These are phyloP conservation scores for Haplosporangium sp. DNA, from an alignment of 371 early-diverging fungal species.

Conservation along the genomic window DNA sequence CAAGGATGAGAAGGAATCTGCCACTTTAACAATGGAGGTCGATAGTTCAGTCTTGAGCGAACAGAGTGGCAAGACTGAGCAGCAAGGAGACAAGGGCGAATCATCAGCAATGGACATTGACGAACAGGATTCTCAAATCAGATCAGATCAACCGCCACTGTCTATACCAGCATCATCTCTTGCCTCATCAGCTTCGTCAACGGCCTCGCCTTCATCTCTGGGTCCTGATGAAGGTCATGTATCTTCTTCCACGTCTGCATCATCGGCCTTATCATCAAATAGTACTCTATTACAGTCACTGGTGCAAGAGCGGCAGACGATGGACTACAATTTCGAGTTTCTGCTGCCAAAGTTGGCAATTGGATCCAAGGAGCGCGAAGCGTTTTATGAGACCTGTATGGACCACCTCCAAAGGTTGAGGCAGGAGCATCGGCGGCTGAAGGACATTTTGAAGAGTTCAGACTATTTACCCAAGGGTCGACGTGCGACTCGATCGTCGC, in stretches of 20 bases:
- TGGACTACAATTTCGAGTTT: conserved; percentile 31
- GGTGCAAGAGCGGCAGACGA: conserved; percentile 28
- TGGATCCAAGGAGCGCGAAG: conserved; percentile 55
- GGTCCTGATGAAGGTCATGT: conserved; percentile 23
- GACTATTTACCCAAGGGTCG: conserved; percentile 38
- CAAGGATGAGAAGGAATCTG: background rate
- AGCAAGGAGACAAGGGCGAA: background rate
- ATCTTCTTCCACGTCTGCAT: background rate
- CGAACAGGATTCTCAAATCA: conserved; percentile 3
- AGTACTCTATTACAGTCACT: conserved; percentile 15
- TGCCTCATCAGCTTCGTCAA: conserved; percentile 26
- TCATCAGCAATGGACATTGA: conserved; percentile 21
- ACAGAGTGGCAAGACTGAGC: background rate
- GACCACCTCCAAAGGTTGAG: conserved; percentile 47
- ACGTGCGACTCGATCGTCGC: conserved; percentile 49
- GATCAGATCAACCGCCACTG: conserved; percentile 10
- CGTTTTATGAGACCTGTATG: conserved; percentile 50
- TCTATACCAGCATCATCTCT: conserved; percentile 21
- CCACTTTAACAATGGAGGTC: background rate
- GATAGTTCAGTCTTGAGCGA: background rate
- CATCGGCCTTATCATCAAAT: conserved; percentile 6
- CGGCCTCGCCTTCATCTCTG: conserved; percentile 40
- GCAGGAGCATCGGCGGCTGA: conserved; percentile 44
- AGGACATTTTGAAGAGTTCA: conserved; percentile 44
- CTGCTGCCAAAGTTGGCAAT: conserved; percentile 47